Percentiles rank a stretch among this genome's conserved stretches.
Evolutionary conservation across 1,139 yeast genomes (phyloP).

Genomic region (Yamadazyma triangularis): DNA sequence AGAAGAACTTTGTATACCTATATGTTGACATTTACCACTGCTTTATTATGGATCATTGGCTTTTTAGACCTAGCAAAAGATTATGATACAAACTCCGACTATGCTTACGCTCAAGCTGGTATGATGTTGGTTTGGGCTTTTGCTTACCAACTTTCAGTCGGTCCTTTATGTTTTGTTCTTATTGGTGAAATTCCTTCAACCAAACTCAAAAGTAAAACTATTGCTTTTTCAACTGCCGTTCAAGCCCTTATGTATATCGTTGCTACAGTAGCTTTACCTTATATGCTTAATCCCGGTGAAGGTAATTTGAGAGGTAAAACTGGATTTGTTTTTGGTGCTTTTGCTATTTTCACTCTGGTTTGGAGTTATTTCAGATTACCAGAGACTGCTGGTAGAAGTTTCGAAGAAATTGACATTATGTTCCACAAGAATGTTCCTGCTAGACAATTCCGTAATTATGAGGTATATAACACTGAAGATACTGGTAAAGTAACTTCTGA

Average conservation of each 20-base stretch:
- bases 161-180: conserved; percentile 9
- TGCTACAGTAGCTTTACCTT: conserved; percentile 15
- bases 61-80: no score
- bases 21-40: no score
- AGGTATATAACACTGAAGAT: no score
- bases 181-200: conserved; percentile 12
- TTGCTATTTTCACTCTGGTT: conserved; percentile 3
- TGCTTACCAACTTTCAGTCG: conserved; percentile 14
- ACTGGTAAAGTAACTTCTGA: no score
- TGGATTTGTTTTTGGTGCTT: conserved; percentile 4
- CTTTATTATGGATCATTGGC: no score
- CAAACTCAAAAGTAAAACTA: conserved; percentile 13
- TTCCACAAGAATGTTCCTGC: conserved; percentile 41
- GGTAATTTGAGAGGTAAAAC: conserved; percentile 14
- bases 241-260: no score
- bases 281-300: conserved; percentile 16
- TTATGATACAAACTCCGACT: no score
- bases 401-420: conserved; percentile 33
- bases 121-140: conserved; percentile 13
- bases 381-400: conserved; percentile 27
- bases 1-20: no score
- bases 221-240: no score
- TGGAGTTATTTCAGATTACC: conserved; percentile 28
- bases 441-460: conserved; percentile 24
- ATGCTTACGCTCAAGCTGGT: conserved; percentile 3